A percentile compares a stretch with the other conserved stretches of the same genome.
Conservation (phyloP, 805 yeast genomes). For the Yarrowia hollandica region DNA sequence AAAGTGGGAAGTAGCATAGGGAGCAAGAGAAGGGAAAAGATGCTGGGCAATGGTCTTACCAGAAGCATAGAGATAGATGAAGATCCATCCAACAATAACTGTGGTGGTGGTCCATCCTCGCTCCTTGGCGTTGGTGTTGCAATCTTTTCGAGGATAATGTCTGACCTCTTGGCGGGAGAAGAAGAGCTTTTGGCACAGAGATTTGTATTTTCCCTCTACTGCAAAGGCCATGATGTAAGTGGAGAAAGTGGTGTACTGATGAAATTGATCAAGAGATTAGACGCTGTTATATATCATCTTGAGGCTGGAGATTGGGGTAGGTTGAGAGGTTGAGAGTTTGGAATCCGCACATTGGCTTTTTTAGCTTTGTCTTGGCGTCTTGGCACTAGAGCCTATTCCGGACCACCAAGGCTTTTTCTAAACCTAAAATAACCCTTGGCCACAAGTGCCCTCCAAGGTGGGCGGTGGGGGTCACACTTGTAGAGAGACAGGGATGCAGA, state of each 20-base stretch:
- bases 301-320: too few species aligned
- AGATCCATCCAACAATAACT: conserved; percentile 15
- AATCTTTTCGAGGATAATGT: conserved; percentile 2
- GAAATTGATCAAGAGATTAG: conserved; percentile 2
- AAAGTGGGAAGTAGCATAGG: conserved; percentile 17
- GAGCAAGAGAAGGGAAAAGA: conserved; percentile 20
- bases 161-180: background rate
- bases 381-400: too few species aligned
- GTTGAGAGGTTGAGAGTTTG: too few species aligned
- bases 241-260: background rate
- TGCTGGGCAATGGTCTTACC: conserved; percentile 25
- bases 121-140: conserved; percentile 28
- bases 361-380: background rate
- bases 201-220: background rate
- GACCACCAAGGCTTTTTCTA: too few species aligned
- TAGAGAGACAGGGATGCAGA: too few species aligned
- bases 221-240: background rate
- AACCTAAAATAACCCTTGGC: background rate
- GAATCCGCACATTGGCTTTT: too few species aligned
- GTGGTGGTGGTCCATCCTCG: conserved; percentile 28
- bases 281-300: conserved; percentile 8
- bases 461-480: conserved; percentile 5
- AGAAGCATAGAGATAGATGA: conserved; percentile 13
- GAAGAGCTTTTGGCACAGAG: conserved; percentile 3
- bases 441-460: background rate